phyloP scores from a whole-genome alignment of 2,329 filamentous ascomycete species.

The Neofusicoccum sp. region DNA sequence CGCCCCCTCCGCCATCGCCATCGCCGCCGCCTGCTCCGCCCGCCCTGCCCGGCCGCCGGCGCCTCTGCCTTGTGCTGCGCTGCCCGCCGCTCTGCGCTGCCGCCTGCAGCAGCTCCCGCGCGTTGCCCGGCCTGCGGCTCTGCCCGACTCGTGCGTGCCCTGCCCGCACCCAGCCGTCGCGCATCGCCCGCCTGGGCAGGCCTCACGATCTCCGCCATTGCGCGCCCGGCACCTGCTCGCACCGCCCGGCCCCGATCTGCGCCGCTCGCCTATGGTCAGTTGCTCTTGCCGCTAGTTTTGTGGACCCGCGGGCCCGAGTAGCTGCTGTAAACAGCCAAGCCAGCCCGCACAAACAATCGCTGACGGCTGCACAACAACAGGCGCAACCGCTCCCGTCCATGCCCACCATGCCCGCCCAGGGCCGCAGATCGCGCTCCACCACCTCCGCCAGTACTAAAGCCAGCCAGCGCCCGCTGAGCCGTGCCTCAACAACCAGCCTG shows the following conservation, averaged over 20 bases:
- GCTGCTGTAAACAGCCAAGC: conserved; percentile 18
- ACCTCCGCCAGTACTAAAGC: conserved; percentile 45
- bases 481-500: conserved; percentile 50
- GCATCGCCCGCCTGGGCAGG: conserved; percentile 6
- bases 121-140: conserved; percentile 6
- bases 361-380: conserved; percentile 20
- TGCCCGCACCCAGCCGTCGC: no score
- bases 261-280: conserved; percentile 14
- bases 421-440: conserved; percentile 45
- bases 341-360: conserved; percentile 29
- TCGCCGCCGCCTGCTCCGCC: background rate
- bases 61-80: background rate
- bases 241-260: conserved; percentile 10
- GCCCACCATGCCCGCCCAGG: conserved; percentile 34
- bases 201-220: conserved; percentile 15
- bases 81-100: background rate
- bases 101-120: background rate
- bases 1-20: background rate
- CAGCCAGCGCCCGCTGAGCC: conserved; percentile 45
- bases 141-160: conserved; percentile 1
- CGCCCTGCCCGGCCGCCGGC: background rate
- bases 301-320: conserved; percentile 12
- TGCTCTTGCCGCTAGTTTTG: conserved; percentile 14
- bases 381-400: conserved; percentile 19
- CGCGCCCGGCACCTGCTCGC: background rate